Evolutionary conservation across 1,139 yeast species (phyloP).

Genomic region (Geotrichum aggregatum): DNA sequence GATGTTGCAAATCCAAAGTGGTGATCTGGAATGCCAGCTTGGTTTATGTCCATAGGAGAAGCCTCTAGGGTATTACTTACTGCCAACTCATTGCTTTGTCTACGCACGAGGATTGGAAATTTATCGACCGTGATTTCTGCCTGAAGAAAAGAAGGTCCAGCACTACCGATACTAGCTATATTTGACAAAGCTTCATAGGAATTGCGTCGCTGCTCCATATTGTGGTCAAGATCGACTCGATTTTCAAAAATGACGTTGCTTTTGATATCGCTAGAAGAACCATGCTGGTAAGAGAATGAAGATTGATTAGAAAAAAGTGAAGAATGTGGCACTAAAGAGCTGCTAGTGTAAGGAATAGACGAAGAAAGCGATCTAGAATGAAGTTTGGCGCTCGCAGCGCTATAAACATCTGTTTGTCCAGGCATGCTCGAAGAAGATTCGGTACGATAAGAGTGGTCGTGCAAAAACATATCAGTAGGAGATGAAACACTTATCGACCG

Average conservation of each 20-base stretch:
- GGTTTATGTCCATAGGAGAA: neutral
- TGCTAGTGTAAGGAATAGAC: neutral
- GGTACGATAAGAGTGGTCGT: slow-evolving; percentile 2
- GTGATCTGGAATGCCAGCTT: neutral
- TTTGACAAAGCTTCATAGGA: slow-evolving; percentile 1
- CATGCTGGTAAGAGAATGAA: neutral
- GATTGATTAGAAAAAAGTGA: neutral
- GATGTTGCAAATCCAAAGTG: neutral
- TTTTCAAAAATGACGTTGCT: slow-evolving; percentile 2
- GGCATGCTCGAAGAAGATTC: no score
- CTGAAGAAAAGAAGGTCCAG: slow-evolving; percentile 29
- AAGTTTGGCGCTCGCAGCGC: neutral
- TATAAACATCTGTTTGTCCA: no score
- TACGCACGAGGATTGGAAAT: slow-evolving; percentile 42
- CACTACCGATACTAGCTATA: slow-evolving; percentile 6
- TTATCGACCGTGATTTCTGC: slow-evolving; percentile 42
- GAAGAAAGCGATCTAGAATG: slow-evolving; percentile 11
- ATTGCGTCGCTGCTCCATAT: no score
- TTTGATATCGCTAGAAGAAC: neutral
- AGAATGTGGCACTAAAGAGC: neutral
- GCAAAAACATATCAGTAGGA: slow-evolving; percentile 3
- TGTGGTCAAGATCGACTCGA: no score
- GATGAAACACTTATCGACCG: slow-evolving; percentile 51
- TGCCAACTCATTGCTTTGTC: slow-evolving; percentile 28
- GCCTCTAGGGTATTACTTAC: neutral